Evolutionary conservation across 1,139 yeast genomes (phyloP), one percentile per base, ranked within the genome.

Genomic region (Diutina sp.): DNA sequence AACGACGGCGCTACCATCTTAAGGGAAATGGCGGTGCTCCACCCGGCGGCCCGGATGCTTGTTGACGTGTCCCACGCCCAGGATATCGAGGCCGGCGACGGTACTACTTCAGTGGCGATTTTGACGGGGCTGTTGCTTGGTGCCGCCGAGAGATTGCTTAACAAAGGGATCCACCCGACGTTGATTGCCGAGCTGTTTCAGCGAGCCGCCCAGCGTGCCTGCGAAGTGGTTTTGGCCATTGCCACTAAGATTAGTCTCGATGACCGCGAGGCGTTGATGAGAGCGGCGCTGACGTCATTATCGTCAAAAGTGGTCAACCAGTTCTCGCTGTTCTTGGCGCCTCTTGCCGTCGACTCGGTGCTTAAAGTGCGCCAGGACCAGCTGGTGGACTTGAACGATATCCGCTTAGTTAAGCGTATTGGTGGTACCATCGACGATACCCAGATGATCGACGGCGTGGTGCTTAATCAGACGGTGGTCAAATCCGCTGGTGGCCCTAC

Each of bases 351-450:
- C 48, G 97, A 93, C 62, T 85, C 97, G 0, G 98, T 93, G 14
- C 76, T 91, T 65, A 87, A 81, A 66, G 91, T 93, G 51, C 77
- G 83, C 59, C 80, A 84, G 61, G 77, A 74, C 46, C 66, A 64
- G 58, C 87, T 86, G 62, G 98, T 90, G 50, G 98, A 93, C 69
- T 77, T 93, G 65, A 85, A 83, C 66, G 93, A 91, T 68, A 89
- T 93, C 66, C 82, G 97, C 65, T 75, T 93, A 62, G 83, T 95
- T 64, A 93, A 93, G 74, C 91, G 93, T 70, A 88, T 90, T 32
- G 99, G 99, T 57, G 98, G 98, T 48, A 93, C 99, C 12, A 93
- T 93, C 63, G 99, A 93, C 65, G 99, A 93, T 64, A 93, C 99
- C 25, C 90, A 87, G 69, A 78, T 91, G 66, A 85, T 91, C 56